These are phyloP conservation scores for Penicillium lividum DNA, from an alignment of 495 filamentous ascomycete genomes.

Conservation along the genomic window DNA sequence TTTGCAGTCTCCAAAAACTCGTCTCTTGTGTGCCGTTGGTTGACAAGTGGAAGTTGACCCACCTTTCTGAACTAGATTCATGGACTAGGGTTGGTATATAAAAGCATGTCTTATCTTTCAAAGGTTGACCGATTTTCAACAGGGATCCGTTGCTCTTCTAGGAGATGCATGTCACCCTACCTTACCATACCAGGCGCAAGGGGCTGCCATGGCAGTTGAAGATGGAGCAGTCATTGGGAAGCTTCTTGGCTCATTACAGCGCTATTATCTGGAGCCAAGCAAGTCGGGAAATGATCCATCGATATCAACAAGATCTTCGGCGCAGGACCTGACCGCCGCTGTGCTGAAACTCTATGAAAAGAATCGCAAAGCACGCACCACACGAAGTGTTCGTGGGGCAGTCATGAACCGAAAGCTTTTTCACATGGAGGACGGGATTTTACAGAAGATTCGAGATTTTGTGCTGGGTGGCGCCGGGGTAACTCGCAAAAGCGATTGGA, in stretches of 20 bases:
- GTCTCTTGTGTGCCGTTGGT: conserved; percentile 20
- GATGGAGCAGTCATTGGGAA: conserved; percentile 44
- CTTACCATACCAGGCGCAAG: conserved; percentile 56
- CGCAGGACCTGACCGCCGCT: too few relatives aligned
- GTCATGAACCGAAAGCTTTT: too few relatives aligned
- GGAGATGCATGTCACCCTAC: conserved; percentile 62
- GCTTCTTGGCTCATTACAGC: conserved; percentile 9
- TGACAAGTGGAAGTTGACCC: conserved; percentile 60
- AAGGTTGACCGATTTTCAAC: neutral
- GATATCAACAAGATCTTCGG: conserved; percentile 10
- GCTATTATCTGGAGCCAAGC: too few relatives aligned
- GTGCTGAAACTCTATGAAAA: too few relatives aligned
- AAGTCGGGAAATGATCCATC: neutral
- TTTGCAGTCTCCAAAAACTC: conserved; percentile 18
- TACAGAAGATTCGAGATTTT: neutral
- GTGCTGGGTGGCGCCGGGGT: conserved; percentile 15
- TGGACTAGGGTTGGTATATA: conserved; percentile 46
- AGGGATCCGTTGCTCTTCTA: conserved; percentile 53
- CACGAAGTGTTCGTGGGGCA: too few relatives aligned
- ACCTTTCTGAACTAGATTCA: conserved; percentile 44
- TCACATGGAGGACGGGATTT: too few relatives aligned
- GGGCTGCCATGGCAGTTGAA: conserved; percentile 43
- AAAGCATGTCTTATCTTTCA: neutral
- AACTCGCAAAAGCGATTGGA: conserved; percentile 20
- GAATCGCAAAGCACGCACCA: too few relatives aligned